Conservation (phyloP, 108 stramenopile genomes). For the Cylindrotheca fusiformis region DNA sequence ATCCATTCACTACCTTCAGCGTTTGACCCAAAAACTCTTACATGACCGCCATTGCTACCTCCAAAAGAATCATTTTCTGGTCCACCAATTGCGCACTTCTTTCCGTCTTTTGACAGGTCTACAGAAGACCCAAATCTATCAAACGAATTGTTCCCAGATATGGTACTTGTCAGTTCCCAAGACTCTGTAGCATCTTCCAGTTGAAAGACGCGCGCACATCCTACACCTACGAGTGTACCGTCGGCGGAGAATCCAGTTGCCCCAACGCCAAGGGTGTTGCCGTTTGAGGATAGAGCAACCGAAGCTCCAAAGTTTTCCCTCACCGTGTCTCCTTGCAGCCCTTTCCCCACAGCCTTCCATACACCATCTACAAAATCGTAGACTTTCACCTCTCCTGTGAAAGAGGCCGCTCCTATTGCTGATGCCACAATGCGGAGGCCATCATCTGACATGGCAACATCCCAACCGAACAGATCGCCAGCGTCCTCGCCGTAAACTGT, state of each 20-base stretch:
- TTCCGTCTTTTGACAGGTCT: conserved; percentile 33
- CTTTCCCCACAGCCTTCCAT: conserved; percentile 21
- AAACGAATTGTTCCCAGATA: conserved; percentile 19
- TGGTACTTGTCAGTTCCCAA: conserved; percentile 22
- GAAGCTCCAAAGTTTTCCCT: conserved; percentile 29
- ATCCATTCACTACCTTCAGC: conserved; percentile 11
- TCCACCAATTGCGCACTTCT: conserved; percentile 30
- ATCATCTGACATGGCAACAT: conserved; percentile 35
- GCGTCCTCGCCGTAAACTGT: conserved; percentile 14
- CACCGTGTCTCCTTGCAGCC: conserved; percentile 3
- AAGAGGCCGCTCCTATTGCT: conserved; percentile 9
- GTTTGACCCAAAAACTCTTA: conserved; percentile 26
- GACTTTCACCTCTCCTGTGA: conserved; percentile 30
- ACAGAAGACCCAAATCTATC: conserved; percentile 34
- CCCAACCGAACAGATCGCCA: conserved; percentile 41
- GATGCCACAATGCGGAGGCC: conserved; percentile 36
- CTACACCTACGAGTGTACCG: conserved; percentile 27
- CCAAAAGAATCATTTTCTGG: conserved; percentile 26
- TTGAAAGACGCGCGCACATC: conserved; percentile 18
- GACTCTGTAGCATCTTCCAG: conserved; percentile 3
- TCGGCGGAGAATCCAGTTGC: conserved; percentile 18
- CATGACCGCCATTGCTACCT: conserved; percentile 29
- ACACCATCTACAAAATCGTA: conserved; percentile 21
- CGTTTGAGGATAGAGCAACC: conserved; percentile 26
- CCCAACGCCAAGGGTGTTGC: conserved; percentile 27